Conservation (phyloP, 1,139 yeast species). For the Scheffersomyces cryptocercus region DNA sequence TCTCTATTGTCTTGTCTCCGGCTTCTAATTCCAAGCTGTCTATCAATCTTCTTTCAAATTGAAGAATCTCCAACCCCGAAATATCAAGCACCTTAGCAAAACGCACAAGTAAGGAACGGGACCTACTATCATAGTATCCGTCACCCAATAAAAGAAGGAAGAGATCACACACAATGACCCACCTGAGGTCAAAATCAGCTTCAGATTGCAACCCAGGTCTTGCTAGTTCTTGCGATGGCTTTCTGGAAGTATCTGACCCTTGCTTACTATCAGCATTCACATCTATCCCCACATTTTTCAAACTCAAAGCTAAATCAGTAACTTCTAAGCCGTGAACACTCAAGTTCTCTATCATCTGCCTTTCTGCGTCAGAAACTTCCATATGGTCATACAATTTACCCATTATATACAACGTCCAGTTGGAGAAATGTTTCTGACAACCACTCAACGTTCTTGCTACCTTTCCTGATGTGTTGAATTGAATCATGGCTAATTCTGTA, state of each 20-base stretch:
- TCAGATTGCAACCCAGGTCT: conserved; percentile 4
- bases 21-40: conserved; percentile 89
- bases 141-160: conserved; percentile 79
- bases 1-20: conserved; percentile 48
- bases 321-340: conserved; percentile 83
- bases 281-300: conserved; percentile 44
- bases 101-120: conserved; percentile 68
- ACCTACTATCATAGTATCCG: conserved; percentile 86
- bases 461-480: conserved; percentile 51
- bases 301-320: conserved; percentile 63
- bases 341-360: conserved; percentile 82
- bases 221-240: conserved; percentile 8
- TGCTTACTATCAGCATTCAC: conserved; percentile 12
- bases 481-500: conserved; percentile 64
- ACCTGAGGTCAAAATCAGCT: conserved; percentile 71
- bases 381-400: conserved; percentile 78
- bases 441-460: conserved; percentile 61
- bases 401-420: conserved; percentile 81
- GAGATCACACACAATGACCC: conserved; percentile 93
- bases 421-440: conserved; percentile 79
- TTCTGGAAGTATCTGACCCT: not conserved
- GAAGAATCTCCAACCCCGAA: conserved; percentile 65
- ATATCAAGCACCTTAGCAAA: conserved; percentile 68
- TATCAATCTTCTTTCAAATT: conserved; percentile 88
- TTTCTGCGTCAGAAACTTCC: conserved; percentile 71